Percentiles rank a stretch among this genome's conserved stretches.
Conservation (phyloP, 2,329 filamentous ascomycete genomes). For the Pseudonectria foliicola region DNA sequence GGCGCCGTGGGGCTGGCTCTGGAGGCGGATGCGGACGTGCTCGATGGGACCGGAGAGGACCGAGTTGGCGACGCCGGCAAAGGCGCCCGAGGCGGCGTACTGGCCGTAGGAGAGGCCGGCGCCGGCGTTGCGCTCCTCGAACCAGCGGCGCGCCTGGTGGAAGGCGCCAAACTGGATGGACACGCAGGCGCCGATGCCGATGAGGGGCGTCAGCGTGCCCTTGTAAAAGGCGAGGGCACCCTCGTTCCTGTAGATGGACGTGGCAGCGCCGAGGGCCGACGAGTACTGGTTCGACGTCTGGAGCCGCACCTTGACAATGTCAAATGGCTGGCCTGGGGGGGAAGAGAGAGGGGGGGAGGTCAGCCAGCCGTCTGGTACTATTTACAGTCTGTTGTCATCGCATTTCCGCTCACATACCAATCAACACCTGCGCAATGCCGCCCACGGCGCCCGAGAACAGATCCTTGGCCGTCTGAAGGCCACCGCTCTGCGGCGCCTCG, state of each 20-base stretch:
- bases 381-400: conserved; percentile 2
- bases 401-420: conserved; percentile 52
- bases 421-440: conserved; percentile 85
- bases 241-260: conserved; percentile 79
- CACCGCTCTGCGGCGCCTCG: conserved; percentile 29
- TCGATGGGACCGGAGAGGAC: conserved; percentile 88
- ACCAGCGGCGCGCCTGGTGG: conserved; percentile 79
- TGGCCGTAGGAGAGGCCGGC: conserved; percentile 65
- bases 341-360: too few relatives aligned
- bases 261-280: conserved; percentile 72
- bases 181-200: conserved; percentile 94
- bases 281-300: conserved; percentile 82
- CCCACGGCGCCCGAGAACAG: conserved; percentile 84
- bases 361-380: too few relatives aligned
- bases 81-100: conserved; percentile 86
- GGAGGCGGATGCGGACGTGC: conserved; percentile 90
- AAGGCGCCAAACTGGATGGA: conserved; percentile 99
- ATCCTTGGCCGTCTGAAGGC: conserved; percentile 70
- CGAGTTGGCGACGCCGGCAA: conserved; percentile 86
- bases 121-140: conserved; percentile 70
- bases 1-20: conserved; percentile 89
- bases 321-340: conserved; percentile 60
- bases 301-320: conserved; percentile 95
- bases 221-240: conserved; percentile 95
- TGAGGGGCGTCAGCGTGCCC: conserved; percentile 86